Evolutionary conservation across 169 alveolate genomes (phyloP).

Genomic region (Plasmodium coatneyi): DNA sequence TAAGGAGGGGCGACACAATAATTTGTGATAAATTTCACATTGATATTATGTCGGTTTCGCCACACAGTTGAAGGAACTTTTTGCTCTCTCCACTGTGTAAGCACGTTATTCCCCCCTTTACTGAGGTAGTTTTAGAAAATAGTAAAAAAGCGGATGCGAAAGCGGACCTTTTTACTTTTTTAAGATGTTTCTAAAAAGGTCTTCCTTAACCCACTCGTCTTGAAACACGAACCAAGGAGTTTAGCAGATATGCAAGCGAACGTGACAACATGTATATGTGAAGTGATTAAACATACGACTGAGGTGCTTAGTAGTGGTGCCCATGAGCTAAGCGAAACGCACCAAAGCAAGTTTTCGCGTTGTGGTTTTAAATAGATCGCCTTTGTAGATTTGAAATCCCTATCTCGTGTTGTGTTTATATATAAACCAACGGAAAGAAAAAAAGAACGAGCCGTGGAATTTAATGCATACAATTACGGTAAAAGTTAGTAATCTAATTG

Average conservation of each 20-base stretch:
- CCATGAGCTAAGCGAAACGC: background rate
- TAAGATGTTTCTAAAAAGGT: slow-evolving; percentile 35
- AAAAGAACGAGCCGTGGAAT: background rate
- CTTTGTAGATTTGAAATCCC: background rate
- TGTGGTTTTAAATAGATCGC: background rate
- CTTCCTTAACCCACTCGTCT: slow-evolving; percentile 20
- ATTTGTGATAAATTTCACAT: background rate
- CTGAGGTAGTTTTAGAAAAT: background rate
- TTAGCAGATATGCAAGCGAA: slow-evolving; percentile 13
- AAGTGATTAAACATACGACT: background rate
- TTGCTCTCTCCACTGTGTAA: background rate
- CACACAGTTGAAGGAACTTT: background rate
- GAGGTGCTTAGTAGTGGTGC: background rate
- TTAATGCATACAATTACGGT: background rate
- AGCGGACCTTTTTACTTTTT: background rate
- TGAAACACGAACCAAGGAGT: slow-evolving; percentile 54
- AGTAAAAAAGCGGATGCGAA: background rate
- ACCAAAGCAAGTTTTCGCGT: background rate
- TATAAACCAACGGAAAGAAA: background rate
- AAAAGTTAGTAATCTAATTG: background rate
- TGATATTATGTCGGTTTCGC: background rate
- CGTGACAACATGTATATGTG: background rate
- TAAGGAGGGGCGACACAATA: background rate
- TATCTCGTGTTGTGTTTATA: background rate
- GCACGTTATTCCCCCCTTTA: background rate